Evolutionary conservation across 805 yeast genomes (phyloP).

Genomic region (Ogataea methylovora): DNA sequence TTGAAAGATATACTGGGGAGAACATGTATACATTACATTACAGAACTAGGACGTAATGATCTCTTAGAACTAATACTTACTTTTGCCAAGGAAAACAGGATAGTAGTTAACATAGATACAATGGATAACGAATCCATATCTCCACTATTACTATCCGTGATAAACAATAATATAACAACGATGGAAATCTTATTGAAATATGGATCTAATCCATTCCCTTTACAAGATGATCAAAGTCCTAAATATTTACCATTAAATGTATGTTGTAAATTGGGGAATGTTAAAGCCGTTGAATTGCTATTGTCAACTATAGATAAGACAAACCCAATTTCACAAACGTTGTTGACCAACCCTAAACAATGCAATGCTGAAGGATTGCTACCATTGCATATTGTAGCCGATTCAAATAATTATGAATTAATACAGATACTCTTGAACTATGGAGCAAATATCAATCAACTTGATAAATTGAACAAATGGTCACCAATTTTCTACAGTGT

Average conservation of each 20-base stretch:
- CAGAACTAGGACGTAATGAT: slow-evolving; percentile 47
- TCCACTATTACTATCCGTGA: slow-evolving; percentile 74
- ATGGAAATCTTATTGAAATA: slow-evolving; percentile 41
- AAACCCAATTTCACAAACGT: slow-evolving; percentile 19
- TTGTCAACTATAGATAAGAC: slow-evolving; percentile 28
- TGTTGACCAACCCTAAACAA: slow-evolving; percentile 37
- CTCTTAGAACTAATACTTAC: slow-evolving; percentile 30
- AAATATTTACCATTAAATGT: slow-evolving; percentile 73
- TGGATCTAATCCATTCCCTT: slow-evolving; percentile 43
- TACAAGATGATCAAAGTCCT: slow-evolving; percentile 42
- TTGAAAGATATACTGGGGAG: slow-evolving; percentile 37
- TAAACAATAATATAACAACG: slow-evolving; percentile 51
- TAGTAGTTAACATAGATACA: slow-evolving; percentile 31
- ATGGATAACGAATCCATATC: slow-evolving; percentile 74
- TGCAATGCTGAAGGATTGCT: slow-evolving; percentile 78
- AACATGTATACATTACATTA: slow-evolving; percentile 82
- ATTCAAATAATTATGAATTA: slow-evolving; percentile 68
- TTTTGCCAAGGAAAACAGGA: slow-evolving; percentile 20
- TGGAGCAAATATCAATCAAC: slow-evolving; percentile 69
- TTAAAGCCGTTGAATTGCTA: slow-evolving; percentile 57
- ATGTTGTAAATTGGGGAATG: slow-evolving; percentile 83
- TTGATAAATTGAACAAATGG: slow-evolving; percentile 88
- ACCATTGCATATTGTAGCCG: slow-evolving; percentile 83
- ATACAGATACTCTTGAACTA: slow-evolving; percentile 62
- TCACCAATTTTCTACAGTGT: slow-evolving; percentile 90